Base-by-base conservation (phyloP, 2,329 filamentous ascomycete species). In the Sporothrix pseudoabietina region DNA sequence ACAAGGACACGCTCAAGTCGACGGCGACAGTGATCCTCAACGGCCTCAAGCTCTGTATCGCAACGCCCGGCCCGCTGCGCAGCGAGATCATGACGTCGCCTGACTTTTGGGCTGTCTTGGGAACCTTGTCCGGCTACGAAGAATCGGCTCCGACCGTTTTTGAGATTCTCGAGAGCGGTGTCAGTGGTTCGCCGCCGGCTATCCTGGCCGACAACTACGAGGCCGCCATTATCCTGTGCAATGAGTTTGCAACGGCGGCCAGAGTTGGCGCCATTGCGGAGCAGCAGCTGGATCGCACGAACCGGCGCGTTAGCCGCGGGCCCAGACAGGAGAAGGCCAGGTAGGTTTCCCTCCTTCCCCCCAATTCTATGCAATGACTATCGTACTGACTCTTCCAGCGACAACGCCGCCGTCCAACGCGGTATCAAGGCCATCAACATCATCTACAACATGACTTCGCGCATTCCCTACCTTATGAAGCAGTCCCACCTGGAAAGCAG, bases 131-230 rank as follows among this genome's bases (percentile, higher is more conserved):
- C 65, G 85, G 86, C 32, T 88, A 91, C 75, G 83, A 89, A 3
- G 90, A 93, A 71, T 91, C 92, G 35, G 92, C 94, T 1, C 86
- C 90, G 0, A 86, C 91, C 19, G 94, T 97, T 0, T 98, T 98
- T 80, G 89, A 92, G 72, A 92, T 98, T n/a, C 85, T 98, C 0
- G 92, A 96, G 79, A 90, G 88, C 72, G 90, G 94, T 35, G 89
- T 94, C 1, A 88, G 87, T 14, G 91, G 91, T 16, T 87, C 89
- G n/a, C 91, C 91, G 22, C 90, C 92, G 16, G 92, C 94, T 6
- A 92, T 99, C 69, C 95, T 94, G 74, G 93, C 94, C 32, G 96
- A 98, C 79, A 99, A 99, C 78, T 99, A 98, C 78, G 94, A 98
- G 79, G 91, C 93, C 30, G 92, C 93, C 3, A 91, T 99, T 72